Percentiles rank a stretch among this genome's conserved stretches.
Evolutionary conservation across 2,329 filamentous ascomycete species (phyloP).

Genomic region (Sclerotinia spermophila): DNA sequence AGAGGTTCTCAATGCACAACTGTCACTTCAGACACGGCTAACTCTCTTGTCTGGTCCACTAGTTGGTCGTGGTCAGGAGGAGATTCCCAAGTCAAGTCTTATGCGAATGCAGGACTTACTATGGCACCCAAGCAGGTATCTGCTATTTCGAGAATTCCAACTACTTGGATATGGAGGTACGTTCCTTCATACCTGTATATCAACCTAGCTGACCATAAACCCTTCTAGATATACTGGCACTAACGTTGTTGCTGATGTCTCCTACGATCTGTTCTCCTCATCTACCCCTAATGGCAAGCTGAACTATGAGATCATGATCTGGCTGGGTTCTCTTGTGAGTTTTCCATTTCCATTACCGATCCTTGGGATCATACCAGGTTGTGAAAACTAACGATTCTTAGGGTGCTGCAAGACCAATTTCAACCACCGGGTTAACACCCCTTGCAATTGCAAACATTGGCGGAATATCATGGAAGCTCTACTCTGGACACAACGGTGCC

Average conservation of each 20-base stretch:
- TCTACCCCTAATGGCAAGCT: constrained; percentile 44
- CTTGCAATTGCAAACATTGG: constrained; percentile 53
- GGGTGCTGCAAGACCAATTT: constrained; percentile 56
- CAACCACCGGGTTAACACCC: constrained; percentile 45
- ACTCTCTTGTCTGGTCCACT: constrained; percentile 41
- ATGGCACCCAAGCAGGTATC: constrained; percentile 40
- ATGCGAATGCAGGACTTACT: constrained; percentile 41
- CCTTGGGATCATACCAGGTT: neutral
- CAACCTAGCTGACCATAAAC: neutral
- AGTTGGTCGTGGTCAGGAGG: constrained; percentile 42
- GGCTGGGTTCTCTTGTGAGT: constrained; percentile 48
- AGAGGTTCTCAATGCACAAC: constrained; percentile 39
- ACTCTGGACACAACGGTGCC: constrained; percentile 55
- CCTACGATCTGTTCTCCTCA: constrained; percentile 59
- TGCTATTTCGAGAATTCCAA: constrained; percentile 39
- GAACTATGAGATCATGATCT: constrained; percentile 66
- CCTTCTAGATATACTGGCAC: constrained; percentile 45
- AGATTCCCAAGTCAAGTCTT: constrained; percentile 41
- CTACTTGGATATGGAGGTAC: constrained; percentile 42
- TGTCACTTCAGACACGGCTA: constrained; percentile 38
- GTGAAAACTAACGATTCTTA: neutral
- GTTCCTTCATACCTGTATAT: constrained; percentile 11
- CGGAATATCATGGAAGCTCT: constrained; percentile 55
- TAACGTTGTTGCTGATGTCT: constrained; percentile 53
- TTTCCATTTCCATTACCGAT: neutral